Evolutionary conservation across 257 asterid species (phyloP), one percentile per base, ranked within the genome.

Genomic region (Nicotiana obtusifolia): DNA sequence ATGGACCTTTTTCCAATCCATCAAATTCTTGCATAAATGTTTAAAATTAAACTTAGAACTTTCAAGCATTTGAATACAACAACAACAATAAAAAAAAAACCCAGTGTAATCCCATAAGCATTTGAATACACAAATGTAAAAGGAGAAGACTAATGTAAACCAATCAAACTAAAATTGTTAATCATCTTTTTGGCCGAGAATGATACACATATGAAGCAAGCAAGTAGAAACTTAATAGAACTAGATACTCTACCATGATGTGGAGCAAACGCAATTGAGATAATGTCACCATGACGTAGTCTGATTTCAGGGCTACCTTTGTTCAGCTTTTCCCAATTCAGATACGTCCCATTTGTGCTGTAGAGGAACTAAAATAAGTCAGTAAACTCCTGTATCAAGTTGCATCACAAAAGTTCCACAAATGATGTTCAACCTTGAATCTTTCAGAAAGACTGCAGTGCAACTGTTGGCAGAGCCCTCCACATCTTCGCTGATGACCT

Each of bases 261-360:
- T 11, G 99, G 98, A 82, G 87, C 88, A 87, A 92, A 90, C 19
- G 98, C 89, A 84, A 94, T 88, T 59, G 99, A 96, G 84, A 96
- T 89, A 53, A 96, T 93, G 89, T 96, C 99, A 24, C 99, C 99
- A 86, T 96, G 98, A 65, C 69, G 82, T 80, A 96, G 90, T 85
- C 88, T 89, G 77, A 87, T 90, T 83, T 91, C 98, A 69, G 93
- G 37, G 87, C 92, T 89, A 84, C 85, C 86, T 87, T 92, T 96
- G 81, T 54, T 92, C 92, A 93, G 84, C 88, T 89, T 96, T 81
- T 88, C 90, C 95, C 94, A 92, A 87, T 96, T 96, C 61, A 94
- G 82, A 78, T 89, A 96, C 22, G 99, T 96, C 85, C 99, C 99
- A 89, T 96, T 96, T 60, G 98, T 96, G 91, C 99, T 96, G 92